Evolutionary conservation across 495 filamentous ascomycete species (phyloP), one percentile per base, ranked within the genome.

Genomic region (Hamigera avellanea): DNA sequence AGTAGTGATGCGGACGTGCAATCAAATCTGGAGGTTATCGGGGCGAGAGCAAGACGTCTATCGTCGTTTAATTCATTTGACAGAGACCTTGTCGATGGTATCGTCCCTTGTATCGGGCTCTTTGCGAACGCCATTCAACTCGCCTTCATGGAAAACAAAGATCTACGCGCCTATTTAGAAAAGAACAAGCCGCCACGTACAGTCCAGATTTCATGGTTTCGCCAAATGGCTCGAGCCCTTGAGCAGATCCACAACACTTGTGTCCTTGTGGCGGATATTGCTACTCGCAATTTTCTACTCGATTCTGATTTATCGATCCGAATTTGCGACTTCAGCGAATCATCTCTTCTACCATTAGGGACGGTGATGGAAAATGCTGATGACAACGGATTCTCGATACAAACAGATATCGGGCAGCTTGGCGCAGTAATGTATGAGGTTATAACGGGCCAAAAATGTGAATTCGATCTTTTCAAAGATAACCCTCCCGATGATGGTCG

Each of bases 11-110:
- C 25, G 7, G 46, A 56, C 14, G 41, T 51, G 5, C 3, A 47
- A 31, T 34, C 32, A 32, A 56, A 56, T 27, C 12, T 45, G 13
- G 8, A 45, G 7, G 37, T n/a, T 21, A 19, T 57, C 10, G n/a
- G 27, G 19, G 32, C 48, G 39, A 3, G 54, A 57, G 39, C 48
- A 54, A 44, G 41, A 46, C 21, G 35, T 57, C 23, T 54, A 57
- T 32, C 42, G 40, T 41, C 48, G 45, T 18, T 41, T 50, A 10
- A 32, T n/a, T 8, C 8, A 9, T 8, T 6, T 9, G 9, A 9
- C 27, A 48, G n/a, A n/a, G n/a, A n/a, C n/a, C n/a, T n/a, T n/a
- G n/a, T 25, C 29, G 19, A 36, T 15, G 49, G 44, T 28, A 15
- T 56, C 36, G 39, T 53, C 19, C 16, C 8, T 32, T 39, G 36